Base-by-base conservation (phyloP, 2,329 filamentous ascomycete species). In the Alternaria ethzedia region DNA sequence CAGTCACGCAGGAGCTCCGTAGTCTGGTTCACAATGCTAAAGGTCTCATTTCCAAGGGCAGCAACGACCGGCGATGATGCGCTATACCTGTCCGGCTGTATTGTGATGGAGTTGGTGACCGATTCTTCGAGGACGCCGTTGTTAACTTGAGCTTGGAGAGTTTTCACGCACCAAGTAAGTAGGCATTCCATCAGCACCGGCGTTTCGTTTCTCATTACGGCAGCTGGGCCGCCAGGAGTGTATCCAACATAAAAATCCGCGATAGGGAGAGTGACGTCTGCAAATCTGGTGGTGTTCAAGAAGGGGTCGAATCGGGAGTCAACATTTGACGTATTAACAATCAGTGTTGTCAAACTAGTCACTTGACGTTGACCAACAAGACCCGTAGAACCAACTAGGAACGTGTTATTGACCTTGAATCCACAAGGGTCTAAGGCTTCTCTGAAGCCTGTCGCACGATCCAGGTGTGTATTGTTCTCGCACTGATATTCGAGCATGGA, bases 171-270 rank as follows among this genome's bases (percentile, higher is more conserved):
- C 70, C 66, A 70, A 20, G 47, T 46, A 15, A 69, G 58, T 13
- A 70, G n/a, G 30, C 70, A 71, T 50, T 72, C 67, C 1, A 50
- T 11, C 21, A 70, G 15, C 15, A 68, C 58, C 1, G 69, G 65
- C 10, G 70, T 70, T 11, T 49, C 58, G 28, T 71, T 71, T 12
- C 49, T 50, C 13, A 57, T 23, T 6, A 51, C 47, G 4, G 58
- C 60, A 11, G 36, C 17, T n/a, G 55, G 44, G 3, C 63, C 67
- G 28, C 64, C 65, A 17, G 61, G 67, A 6, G 47, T 63, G 32
- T 57, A 72, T 2, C 49, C 65, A n/a, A 71, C 25, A 41, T 71
- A 72, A 20, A 72, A 63, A 43, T 67, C 60, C 2, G 60, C 20
- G 15, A 71, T 64, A 6, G 61, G 56, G 3, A 67, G 15, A 12